phyloP scores from a whole-genome alignment of 495 filamentous ascomycete species.

The Talaromyces wortmannii region DNA sequence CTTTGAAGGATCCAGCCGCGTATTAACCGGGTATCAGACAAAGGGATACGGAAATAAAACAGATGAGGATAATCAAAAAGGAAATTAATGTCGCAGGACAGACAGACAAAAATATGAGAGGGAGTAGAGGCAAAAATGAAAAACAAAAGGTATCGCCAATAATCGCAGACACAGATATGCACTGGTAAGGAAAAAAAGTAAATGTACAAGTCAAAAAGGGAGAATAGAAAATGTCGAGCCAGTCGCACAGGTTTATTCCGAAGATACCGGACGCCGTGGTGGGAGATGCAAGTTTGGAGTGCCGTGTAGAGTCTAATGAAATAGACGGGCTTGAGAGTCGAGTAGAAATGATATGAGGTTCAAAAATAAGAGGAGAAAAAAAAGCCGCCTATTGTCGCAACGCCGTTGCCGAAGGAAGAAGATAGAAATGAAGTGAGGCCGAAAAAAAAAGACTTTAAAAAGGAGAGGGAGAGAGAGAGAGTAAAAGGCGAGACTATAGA shows the following conservation, averaged over 20 bases:
- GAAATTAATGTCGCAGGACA: background rate
- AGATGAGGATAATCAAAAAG: too few species aligned
- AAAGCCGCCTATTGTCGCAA: background rate
- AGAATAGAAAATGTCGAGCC: background rate
- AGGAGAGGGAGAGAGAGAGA: background rate
- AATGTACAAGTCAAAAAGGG: background rate
- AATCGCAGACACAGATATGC: background rate
- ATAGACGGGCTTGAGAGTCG: too few species aligned
- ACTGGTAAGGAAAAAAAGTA: background rate
- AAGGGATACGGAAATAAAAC: too few species aligned
- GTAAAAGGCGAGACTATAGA: slow-evolving; percentile 14
- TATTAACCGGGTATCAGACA: too few species aligned
- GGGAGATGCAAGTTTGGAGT: background rate
- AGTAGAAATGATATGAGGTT: too few species aligned
- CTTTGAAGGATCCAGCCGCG: too few species aligned
- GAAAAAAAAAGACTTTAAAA: background rate
- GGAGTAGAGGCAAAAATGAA: background rate
- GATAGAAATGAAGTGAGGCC: background rate
- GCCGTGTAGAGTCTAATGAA: too few species aligned
- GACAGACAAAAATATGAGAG: background rate
- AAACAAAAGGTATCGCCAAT: background rate
- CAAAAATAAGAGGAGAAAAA: background rate
- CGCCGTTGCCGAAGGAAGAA: background rate
- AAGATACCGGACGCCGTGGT: background rate
- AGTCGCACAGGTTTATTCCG: background rate